Evolutionary conservation across 2,329 filamentous ascomycete genomes (phyloP).

Genomic region (Leptodontidium sp.): DNA sequence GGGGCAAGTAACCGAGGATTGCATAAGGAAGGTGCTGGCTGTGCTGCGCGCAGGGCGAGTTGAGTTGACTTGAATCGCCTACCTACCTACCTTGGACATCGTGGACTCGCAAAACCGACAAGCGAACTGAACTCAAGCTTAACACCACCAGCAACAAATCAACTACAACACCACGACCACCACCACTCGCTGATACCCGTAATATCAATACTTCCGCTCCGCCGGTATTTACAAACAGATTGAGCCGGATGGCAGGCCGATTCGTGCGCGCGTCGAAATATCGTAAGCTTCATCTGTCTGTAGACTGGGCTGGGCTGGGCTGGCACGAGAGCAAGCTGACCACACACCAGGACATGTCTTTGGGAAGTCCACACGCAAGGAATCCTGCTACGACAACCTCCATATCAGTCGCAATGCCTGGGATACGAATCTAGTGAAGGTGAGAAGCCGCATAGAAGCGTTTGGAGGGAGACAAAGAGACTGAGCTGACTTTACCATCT

Average conservation of each 20-base stretch:
- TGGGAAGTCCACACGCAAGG: slow-evolving; percentile 93
- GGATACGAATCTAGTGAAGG: slow-evolving; percentile 99
- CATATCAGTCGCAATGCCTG: slow-evolving; percentile 98
- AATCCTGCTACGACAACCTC: slow-evolving; percentile 98
- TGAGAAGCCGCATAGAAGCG: slow-evolving; percentile 49
- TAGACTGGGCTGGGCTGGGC: slow-evolving; percentile 21
- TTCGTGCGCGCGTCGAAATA: slow-evolving; percentile 80
- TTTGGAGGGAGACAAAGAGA: neutral
- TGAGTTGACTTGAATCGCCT: neutral
- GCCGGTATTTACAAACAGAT: slow-evolving; percentile 19
- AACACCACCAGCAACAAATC: neutral
- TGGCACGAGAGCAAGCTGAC: slow-evolving; percentile 42
- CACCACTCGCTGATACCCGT: slow-evolving; percentile 4
- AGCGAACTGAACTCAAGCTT: neutral
- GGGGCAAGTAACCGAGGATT: slow-evolving; percentile 14
- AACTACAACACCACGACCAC: slow-evolving; percentile 5
- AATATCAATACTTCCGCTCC: slow-evolving; percentile 27
- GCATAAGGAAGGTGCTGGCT: neutral
- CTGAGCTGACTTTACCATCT: slow-evolving; percentile 41
- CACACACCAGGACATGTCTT: slow-evolving; percentile 86
- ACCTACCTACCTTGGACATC: neutral
- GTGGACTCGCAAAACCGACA: slow-evolving; percentile 1
- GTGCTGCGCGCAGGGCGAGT: too few species aligned
- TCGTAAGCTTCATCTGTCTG: slow-evolving; percentile 56
- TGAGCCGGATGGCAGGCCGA: slow-evolving; percentile 67